Evolutionary conservation across 1,284 basidiomycete genomes (phyloP).

Genomic region (Phellopilus nigrolimitatus): DNA sequence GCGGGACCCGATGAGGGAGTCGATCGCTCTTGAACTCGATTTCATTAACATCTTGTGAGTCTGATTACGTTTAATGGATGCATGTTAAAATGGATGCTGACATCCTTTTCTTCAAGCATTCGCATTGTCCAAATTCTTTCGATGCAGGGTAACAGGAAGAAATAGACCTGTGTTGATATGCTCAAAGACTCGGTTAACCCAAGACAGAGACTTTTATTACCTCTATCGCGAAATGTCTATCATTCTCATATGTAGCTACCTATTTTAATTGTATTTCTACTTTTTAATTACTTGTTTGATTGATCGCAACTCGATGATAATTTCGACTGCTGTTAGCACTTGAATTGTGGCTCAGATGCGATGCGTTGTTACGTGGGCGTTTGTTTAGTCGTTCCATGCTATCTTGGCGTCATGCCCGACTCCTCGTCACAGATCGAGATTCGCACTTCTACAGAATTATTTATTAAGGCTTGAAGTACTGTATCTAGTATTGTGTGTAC

Average conservation of each 20-base stretch:
- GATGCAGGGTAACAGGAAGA: constrained; percentile 33
- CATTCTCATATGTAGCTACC: not conserved
- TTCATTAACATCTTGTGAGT: constrained; percentile 84
- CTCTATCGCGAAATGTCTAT: too few species aligned
- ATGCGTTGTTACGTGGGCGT: too few species aligned
- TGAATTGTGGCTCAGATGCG: too few species aligned
- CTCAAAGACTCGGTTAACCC: too few species aligned
- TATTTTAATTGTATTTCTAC: not conserved
- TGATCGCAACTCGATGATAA: not conserved
- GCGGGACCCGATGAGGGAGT: constrained; percentile 76
- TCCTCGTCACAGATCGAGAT: too few species aligned
- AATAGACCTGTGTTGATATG: constrained; percentile 19
- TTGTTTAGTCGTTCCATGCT: too few species aligned
- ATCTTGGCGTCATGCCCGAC: too few species aligned
- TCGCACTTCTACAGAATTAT: too few species aligned
- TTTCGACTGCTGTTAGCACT: too few species aligned
- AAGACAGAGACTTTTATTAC: too few species aligned
- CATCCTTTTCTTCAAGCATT: constrained; percentile 42
- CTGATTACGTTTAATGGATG: not conserved
- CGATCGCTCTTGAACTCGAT: constrained; percentile 76
- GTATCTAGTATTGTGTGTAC: too few species aligned
- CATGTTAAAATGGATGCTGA: not conserved
- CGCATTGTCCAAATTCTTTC: constrained; percentile 81
- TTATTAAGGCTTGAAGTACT: too few species aligned
- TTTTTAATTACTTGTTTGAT: not conserved